Evolutionary conservation across 768 basidiomycete species (phyloP).

Genomic region (Lactarius psammicola): DNA sequence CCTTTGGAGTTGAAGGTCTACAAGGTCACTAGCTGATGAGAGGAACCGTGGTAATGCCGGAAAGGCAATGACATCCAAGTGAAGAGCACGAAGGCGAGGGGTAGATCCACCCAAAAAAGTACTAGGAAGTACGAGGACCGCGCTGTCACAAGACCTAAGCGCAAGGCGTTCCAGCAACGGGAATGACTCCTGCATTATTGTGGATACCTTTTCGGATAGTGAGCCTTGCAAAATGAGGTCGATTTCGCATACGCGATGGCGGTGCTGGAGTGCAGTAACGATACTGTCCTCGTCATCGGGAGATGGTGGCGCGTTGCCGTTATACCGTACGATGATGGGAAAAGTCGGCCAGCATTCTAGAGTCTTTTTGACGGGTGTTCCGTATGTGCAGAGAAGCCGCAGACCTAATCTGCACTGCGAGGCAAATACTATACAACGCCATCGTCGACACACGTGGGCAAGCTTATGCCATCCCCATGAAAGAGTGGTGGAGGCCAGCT

Average conservation of each 20-base stretch:
- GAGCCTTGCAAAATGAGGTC: not conserved
- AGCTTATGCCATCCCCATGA: constrained; percentile 11
- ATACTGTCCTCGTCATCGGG: constrained; percentile 3
- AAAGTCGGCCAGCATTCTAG: constrained; percentile 9
- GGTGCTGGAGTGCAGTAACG: constrained; percentile 2
- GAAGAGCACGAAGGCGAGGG: not conserved
- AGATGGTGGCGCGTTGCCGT: not conserved
- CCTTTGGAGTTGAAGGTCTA: constrained; percentile 4
- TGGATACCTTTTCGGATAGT: not conserved
- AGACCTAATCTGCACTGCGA: constrained; percentile 10
- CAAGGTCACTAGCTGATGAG: not conserved
- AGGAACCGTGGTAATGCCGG: not conserved
- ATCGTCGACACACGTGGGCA: constrained; percentile 10
- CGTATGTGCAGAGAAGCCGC: constrained; percentile 15
- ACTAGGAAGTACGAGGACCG: not conserved
- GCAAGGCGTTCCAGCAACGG: not conserved
- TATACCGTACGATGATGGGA: constrained; percentile 4
- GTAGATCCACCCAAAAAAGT: not conserved
- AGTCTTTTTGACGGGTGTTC: not conserved
- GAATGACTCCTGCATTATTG: not conserved
- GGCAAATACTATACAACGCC: constrained; percentile 2
- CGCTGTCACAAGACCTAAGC: not conserved
- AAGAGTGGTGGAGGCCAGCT: not conserved
- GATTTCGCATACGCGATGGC: constrained; percentile 8
- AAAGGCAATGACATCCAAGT: not conserved